Base-by-base conservation (phyloP, 352 stramenopile species). In the Globisporangium sylvaticum region DNA sequence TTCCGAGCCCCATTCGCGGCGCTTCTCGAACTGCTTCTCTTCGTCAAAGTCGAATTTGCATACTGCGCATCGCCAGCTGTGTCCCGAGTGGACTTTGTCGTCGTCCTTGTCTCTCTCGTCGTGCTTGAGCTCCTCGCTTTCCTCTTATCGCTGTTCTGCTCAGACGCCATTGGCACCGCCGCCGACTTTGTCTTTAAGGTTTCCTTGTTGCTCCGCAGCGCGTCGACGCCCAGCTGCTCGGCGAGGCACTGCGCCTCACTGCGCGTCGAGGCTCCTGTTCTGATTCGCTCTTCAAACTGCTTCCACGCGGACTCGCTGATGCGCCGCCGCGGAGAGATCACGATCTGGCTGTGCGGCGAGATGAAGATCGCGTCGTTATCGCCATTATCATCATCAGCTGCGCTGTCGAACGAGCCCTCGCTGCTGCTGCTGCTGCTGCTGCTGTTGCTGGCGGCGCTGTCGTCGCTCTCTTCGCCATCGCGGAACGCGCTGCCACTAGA, bases 341-440 rank as follows among this genome's bases (percentile, higher is more conserved):
- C 66, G 59, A 88, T 86, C 32, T 75, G 68, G 57, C 80, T 89
- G 67, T 73, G 82, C 32, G 80, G 80, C 46, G 78, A 81, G 61
- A 89, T 88, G 62, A 89, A 71, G 37, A 89, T 79, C 58, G 81
- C 74, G 55, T 87, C 74, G 22, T 83, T 75, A 3, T 67, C 77
- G 29, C 57, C 60, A 29, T 29, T 64, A 25, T 46, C n/a, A 25
- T 46, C n/a, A 0, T n/a, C 44, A 12, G 25, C n/a, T 50, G 42
- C 18, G 42, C 42, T 50, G 42, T 50, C 42, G 50, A 48, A 48
- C n/a, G 59, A 31, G 29, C 20, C 58, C 6, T 42, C 37, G 5
- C 25, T 22, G 29, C 53, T 32, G 53, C 39, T 62, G 25, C 20
- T 53, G 25, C 53, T 32, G 53, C 27, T 62, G 25, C n/a, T 54